Conservation (phyloP, 768 basidiomycete genomes). For the Clathrus columnatus region DNA sequence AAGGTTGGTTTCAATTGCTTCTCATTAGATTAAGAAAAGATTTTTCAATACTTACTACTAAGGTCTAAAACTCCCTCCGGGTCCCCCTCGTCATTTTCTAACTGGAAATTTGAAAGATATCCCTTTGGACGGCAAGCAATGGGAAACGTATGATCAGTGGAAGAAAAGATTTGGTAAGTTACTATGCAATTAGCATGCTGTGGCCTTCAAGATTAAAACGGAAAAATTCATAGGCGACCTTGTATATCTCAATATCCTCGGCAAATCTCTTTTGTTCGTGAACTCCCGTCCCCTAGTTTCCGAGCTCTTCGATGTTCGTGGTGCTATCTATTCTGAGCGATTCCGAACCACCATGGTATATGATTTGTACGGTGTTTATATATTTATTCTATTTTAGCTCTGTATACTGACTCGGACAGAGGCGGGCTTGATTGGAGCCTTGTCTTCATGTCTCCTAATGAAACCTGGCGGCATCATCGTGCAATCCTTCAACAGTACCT, state of each 20-base stretch:
- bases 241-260: slow-evolving; percentile 5
- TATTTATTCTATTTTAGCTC: background rate
- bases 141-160: background rate
- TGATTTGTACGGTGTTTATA: background rate
- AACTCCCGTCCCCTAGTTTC: slow-evolving; percentile 8
- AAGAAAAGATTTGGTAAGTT: background rate
- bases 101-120: slow-evolving; percentile 5
- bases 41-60: too few species aligned
- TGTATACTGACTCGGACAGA: background rate
- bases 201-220: background rate
- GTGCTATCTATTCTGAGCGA: slow-evolving; percentile 12
- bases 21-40: background rate
- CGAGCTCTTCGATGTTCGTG: slow-evolving; percentile 12
- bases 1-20: background rate
- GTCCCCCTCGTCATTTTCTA: background rate
- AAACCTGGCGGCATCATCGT: background rate
- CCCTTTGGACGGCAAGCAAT: background rate
- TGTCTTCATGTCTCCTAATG: background rate
- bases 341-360: slow-evolving; percentile 6
- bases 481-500: background rate
- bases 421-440: background rate
- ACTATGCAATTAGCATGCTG: background rate
- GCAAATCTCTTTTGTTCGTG: slow-evolving; percentile 11
- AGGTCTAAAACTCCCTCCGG: background rate
- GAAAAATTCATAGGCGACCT: slow-evolving; percentile 7